These are phyloP conservation scores for Scytalidium sp. DNA, from an alignment of 2,329 filamentous ascomycete species.

Conservation along the genomic window DNA sequence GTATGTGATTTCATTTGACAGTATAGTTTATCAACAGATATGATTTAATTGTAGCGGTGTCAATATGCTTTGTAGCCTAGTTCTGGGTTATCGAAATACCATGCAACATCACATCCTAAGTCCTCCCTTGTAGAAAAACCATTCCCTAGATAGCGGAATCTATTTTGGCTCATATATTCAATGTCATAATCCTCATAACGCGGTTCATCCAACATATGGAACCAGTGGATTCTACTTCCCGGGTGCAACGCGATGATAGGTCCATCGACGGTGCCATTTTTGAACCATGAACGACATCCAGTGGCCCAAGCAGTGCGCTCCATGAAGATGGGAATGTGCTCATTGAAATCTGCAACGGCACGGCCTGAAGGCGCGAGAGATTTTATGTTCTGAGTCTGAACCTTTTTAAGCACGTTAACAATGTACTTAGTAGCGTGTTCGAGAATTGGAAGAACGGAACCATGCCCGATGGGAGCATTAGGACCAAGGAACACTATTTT, in stretches of 20 bases:
- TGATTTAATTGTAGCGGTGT: too few relatives aligned
- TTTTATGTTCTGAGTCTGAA: constrained; percentile 29
- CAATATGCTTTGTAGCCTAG: too few relatives aligned
- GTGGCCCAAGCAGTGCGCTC: constrained; percentile 36
- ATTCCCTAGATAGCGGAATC: constrained; percentile 50
- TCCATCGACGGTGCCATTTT: constrained; percentile 29
- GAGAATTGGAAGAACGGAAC: constrained; percentile 22
- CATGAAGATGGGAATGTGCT: constrained; percentile 39
- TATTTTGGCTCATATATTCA: constrained; percentile 22
- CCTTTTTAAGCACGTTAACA: constrained; percentile 27
- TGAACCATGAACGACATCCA: constrained; percentile 42
- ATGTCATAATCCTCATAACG: constrained; percentile 25
- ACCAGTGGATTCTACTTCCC: constrained; percentile 43
- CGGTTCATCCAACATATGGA: constrained; percentile 41
- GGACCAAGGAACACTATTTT: constrained; percentile 13
- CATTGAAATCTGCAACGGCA: constrained; percentile 32
- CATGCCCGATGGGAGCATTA: constrained; percentile 18
- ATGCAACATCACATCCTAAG: not conserved
- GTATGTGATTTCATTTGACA: too few relatives aligned
- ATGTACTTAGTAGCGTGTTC: constrained; percentile 31
- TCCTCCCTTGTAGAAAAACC: constrained; percentile 46
- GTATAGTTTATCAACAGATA: too few relatives aligned
- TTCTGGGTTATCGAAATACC: not conserved
- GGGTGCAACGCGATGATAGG: constrained; percentile 36
- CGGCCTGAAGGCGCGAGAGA: constrained; percentile 30